These are phyloP conservation scores for Starmera quercuum DNA, from an alignment of 805 yeast species.

Conservation along the genomic window DNA sequence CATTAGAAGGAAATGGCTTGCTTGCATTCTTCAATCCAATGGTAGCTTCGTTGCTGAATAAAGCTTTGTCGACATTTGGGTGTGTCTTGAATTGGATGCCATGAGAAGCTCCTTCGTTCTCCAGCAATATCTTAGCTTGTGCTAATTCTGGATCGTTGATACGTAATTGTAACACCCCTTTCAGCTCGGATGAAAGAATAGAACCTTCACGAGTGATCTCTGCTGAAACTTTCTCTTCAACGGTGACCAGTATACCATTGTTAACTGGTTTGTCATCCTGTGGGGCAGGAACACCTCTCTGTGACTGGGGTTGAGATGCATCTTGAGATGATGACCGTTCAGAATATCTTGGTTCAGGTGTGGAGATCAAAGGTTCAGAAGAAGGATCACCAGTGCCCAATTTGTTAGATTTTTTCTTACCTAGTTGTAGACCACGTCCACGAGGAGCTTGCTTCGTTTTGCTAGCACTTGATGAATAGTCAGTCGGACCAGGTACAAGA, in stretches of 20 bases:
- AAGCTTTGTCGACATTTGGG: constrained; percentile 84
- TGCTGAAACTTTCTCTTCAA: constrained; percentile 73
- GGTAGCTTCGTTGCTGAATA: constrained; percentile 48
- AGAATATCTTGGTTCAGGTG: constrained; percentile 17
- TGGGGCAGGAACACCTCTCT: constrained; percentile 8
- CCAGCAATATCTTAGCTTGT: constrained; percentile 53
- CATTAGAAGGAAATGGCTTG: constrained; percentile 86
- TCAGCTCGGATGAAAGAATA: constrained; percentile 60
- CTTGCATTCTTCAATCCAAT: constrained; percentile 71
- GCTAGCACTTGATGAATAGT: constrained; percentile 14
- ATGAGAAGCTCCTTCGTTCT: constrained; percentile 37
- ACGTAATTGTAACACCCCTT: constrained; percentile 87
- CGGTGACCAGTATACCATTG: constrained; percentile 71
- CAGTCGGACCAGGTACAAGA: constrained; percentile 1
- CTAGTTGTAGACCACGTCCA: constrained; percentile 75
- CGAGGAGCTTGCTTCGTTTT: constrained; percentile 27
- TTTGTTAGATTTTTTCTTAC: constrained; percentile 38
- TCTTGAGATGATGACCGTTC: constrained; percentile 16
- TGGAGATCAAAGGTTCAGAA: constrained; percentile 25
- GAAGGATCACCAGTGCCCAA: constrained; percentile 16
- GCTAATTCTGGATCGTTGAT: constrained; percentile 71
- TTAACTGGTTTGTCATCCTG: constrained; percentile 32
- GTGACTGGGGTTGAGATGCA: constrained; percentile 4
- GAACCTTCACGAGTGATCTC: constrained; percentile 81
- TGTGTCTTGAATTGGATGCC: constrained; percentile 81